Base-by-base conservation (phyloP, 139 green algal species). In the Coelastrella sp. region DNA sequence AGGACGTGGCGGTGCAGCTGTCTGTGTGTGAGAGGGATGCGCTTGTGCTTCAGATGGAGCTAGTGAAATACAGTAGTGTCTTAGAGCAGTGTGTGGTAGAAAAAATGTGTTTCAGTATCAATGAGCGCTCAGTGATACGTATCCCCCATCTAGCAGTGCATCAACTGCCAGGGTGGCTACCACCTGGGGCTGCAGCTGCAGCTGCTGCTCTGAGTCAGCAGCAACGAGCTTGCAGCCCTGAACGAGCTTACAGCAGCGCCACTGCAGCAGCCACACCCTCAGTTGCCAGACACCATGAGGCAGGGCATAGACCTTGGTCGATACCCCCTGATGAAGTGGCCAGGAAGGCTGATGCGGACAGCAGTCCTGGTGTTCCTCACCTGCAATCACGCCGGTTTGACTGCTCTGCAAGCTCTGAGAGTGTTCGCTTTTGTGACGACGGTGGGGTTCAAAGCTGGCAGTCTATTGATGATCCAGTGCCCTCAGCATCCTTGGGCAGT, bases 71-170 rank as follows among this genome's bases (percentile, higher is more conserved):
- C 76, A 91, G 87, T 58, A 91, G 87, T 70, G 56, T 81, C 6
- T 24, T 91, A 15, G 87, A 91, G 87, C 87, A 91, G 66, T 27
- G 20, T 15, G 87, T 91, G 11, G 22, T 87, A 17, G 65, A 91
- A 22, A 65, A 84, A 22, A 56, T 91, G 22, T 20, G 22, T 10
- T 78, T 86, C 7, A 57, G 22, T 59, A 91, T 91, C 49, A 91
- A 91, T 24, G 87, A 86, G 49, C 78, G 78, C 19, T 35, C 66
- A 49, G 22, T 91, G 22, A 65, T 87, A 19, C 65, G 66, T 49
- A 19, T 91, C 7, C 57, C 78, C 12, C 87, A 91, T 27, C 49
- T 87, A 8, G 78, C 87, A 14, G 74, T 91, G 49, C 61, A 78
- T 56, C 27, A 87, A 22, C 63, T 91, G 65, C 87, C 61, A 7